phyloP scores from a whole-genome alignment of 805 yeast genomes.

The Blastobotrys robertii region DNA sequence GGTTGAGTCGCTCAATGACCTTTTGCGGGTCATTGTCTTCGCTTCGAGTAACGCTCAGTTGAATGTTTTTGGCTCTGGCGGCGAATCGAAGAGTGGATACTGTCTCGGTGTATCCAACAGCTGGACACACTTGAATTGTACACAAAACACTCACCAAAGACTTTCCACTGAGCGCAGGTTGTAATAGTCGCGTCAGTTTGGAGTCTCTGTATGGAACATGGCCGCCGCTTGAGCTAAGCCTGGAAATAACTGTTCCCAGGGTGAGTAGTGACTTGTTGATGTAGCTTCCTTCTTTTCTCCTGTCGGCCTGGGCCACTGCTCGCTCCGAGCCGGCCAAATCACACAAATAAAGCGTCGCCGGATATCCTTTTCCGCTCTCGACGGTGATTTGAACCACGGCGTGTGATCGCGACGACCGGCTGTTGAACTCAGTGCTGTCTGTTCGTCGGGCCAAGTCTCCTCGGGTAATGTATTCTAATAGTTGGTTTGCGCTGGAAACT shows the following conservation, averaged over 20 bases:
- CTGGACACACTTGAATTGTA: conserved; percentile 45
- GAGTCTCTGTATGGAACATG: conserved; percentile 94
- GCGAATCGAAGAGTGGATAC: conserved; percentile 85
- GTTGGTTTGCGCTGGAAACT: conserved; percentile 48
- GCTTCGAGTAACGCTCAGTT: conserved; percentile 50
- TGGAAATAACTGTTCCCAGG: conserved; percentile 83
- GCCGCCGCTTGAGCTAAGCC: conserved; percentile 35
- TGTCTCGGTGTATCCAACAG: conserved; percentile 69
- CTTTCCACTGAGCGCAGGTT: conserved; percentile 85
- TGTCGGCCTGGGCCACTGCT: conserved; percentile 61
- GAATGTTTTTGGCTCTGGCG: conserved; percentile 81
- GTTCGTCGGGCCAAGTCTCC: conserved; percentile 76
- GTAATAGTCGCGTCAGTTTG: conserved; percentile 78
- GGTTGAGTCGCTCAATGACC: conserved; percentile 45
- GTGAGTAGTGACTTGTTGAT: conserved; percentile 88
- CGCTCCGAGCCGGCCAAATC: conserved; percentile 97
- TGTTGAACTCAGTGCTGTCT: conserved; percentile 81
- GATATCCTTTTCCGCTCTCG: conserved; percentile 30
- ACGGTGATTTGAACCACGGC: conserved; percentile 71
- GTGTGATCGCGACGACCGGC: conserved; percentile 84
- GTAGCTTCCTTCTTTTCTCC: conserved; percentile 88
- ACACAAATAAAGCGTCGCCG: conserved; percentile 70
- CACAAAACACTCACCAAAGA: conserved; percentile 79
- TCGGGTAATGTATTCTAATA: conserved; percentile 45
- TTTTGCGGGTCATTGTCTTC: conserved; percentile 33